Evolutionary conservation across 2,329 filamentous ascomycete genomes (phyloP).

Genomic region (Exutisphaerella laricina): DNA sequence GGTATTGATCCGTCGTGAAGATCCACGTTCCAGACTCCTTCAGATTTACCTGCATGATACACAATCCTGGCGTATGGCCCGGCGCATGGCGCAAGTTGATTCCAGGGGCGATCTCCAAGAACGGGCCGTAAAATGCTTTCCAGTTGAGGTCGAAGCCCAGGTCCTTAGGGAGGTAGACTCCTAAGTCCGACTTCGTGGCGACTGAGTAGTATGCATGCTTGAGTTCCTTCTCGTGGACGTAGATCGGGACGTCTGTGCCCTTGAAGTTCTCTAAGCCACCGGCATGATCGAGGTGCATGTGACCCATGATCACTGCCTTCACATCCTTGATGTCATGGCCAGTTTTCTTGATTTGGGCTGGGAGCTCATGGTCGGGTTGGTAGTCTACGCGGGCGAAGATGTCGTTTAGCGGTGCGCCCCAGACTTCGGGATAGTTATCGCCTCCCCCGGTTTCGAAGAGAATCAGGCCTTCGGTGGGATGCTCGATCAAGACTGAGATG

Average conservation of each 20-base stretch:
- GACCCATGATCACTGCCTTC: constrained; percentile 35
- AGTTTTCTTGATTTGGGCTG: constrained; percentile 23
- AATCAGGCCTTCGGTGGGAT: constrained; percentile 34
- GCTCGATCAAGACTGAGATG: constrained; percentile 26
- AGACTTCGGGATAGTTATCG: constrained; percentile 30
- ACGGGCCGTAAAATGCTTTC: constrained; percentile 32
- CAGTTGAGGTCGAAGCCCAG: constrained; percentile 36
- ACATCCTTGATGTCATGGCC: constrained; percentile 35
- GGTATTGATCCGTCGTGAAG: constrained; percentile 37
- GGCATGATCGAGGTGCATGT: constrained; percentile 36
- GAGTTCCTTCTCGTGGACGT: constrained; percentile 36
- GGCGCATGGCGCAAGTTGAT: constrained; percentile 34
- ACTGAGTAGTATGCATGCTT: constrained; percentile 37
- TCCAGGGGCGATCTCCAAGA: constrained; percentile 33
- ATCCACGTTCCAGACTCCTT: constrained; percentile 34
- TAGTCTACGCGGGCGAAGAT: constrained; percentile 32
- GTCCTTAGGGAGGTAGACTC: constrained; percentile 33
- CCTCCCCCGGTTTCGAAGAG: constrained; percentile 36
- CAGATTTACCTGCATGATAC: constrained; percentile 36
- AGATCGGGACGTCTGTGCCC: constrained; percentile 33
- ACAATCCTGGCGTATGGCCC: constrained; percentile 35
- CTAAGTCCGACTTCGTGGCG: constrained; percentile 33
- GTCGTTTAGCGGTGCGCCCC: constrained; percentile 30
- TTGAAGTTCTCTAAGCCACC: constrained; percentile 34
- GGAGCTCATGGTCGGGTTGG: constrained; percentile 17